Percentiles rank a stretch among this genome's conserved stretches.
Evolutionary conservation across 2,329 filamentous ascomycete genomes (phyloP).

Genomic region (Ophiocordyceps camponoti-saundersi): DNA sequence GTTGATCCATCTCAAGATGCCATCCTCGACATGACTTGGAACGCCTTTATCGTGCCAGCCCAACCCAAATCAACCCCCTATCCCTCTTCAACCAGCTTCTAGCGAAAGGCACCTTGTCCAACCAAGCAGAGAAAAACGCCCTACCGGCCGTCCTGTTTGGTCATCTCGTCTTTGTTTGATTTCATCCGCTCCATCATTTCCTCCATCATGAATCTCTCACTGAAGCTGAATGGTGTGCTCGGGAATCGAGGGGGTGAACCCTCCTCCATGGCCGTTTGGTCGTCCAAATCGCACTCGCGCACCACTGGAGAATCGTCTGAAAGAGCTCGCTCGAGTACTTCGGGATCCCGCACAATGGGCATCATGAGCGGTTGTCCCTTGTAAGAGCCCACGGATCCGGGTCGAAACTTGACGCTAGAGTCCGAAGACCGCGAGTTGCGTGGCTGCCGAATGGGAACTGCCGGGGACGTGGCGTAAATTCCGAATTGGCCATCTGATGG

Average conservation of each 20-base stretch:
- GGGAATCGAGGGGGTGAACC: constrained; percentile 24
- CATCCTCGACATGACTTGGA: constrained; percentile 5
- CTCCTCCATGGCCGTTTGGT: constrained; percentile 30
- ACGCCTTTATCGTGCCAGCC: constrained; percentile 11
- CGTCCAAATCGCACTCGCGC: constrained; percentile 36
- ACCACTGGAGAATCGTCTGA: constrained; percentile 29
- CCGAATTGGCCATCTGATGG: constrained; percentile 2
- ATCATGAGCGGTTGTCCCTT: constrained; percentile 35
- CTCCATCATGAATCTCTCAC: constrained; percentile 30
- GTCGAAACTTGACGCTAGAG: constrained; percentile 16
- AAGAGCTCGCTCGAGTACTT: constrained; percentile 29
- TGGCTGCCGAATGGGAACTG: constrained; percentile 17
- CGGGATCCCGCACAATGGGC: constrained; percentile 30
- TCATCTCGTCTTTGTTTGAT: constrained; percentile 5
- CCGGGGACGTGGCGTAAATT: constrained; percentile 25
- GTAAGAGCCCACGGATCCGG: constrained; percentile 33
- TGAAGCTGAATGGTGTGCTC: constrained; percentile 28
- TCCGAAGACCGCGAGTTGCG: constrained; percentile 6
- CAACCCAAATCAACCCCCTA: constrained; percentile 6
- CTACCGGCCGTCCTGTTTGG: constrained; percentile 5
- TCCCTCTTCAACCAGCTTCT: constrained; percentile 5
- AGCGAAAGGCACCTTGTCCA: constrained; percentile 4
- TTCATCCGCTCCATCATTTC: constrained; percentile 18
- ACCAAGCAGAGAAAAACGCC: constrained; percentile 1
- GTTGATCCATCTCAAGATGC: not conserved